A percentile compares a stretch with the other conserved stretches of the same genome.
phyloP scores from a whole-genome alignment of 805 yeast species.

The Pichia sporocuriosa region DNA sequence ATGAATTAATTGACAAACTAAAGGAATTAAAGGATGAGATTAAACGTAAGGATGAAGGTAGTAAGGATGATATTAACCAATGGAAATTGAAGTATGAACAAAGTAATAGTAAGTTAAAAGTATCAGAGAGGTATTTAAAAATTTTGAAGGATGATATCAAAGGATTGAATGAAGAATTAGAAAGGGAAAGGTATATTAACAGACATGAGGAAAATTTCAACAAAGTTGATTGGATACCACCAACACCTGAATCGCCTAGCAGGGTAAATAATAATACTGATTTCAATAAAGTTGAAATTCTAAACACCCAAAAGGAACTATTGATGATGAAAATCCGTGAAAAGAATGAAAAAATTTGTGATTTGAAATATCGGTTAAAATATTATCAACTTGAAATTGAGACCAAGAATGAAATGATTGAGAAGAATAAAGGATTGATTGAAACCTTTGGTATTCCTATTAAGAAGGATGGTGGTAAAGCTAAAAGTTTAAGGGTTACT shows the following conservation, averaged over 20 bases:
- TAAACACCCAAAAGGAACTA: constrained; percentile 38
- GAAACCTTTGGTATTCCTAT: constrained; percentile 20
- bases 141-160: constrained; percentile 6
- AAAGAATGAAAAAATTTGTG: constrained; percentile 30
- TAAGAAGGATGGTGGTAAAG: constrained; percentile 19
- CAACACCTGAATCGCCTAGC: constrained; percentile 23
- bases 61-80: neutral
- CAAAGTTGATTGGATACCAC: constrained; percentile 19
- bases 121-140: constrained; percentile 3
- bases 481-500: constrained; percentile 25
- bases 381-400: constrained; percentile 25
- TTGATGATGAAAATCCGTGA: constrained; percentile 44
- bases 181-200: constrained; percentile 1
- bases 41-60: constrained; percentile 13
- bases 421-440: constrained; percentile 12
- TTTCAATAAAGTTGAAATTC: constrained; percentile 16
- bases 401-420: constrained; percentile 12
- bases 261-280: neutral
- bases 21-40: constrained; percentile 18
- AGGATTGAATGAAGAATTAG: constrained; percentile 2
- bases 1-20: constrained; percentile 26
- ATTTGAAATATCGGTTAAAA: constrained; percentile 30
- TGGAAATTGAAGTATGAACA: constrained; percentile 7
- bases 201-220: too few species aligned
- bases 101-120: constrained; percentile 3